Conservation (phyloP, 495 filamentous ascomycete genomes). For the Baudoinia panamericana region DNA sequence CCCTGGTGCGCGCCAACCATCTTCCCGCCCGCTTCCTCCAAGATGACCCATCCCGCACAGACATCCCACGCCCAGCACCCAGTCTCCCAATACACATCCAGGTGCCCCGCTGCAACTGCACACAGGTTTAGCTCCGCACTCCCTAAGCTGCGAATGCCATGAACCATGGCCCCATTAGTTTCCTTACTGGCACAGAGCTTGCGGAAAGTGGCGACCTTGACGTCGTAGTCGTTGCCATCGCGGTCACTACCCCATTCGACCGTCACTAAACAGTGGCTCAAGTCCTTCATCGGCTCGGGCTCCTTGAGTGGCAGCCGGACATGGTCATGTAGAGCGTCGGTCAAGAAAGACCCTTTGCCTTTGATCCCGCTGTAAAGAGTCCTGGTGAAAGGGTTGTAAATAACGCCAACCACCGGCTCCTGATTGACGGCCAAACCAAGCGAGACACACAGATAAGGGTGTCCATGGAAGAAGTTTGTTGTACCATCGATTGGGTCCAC, state of each 20-base stretch:
- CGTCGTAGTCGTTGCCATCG: constrained; percentile 55
- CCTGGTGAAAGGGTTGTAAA: constrained; percentile 69
- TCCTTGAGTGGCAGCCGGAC: constrained; percentile 41
- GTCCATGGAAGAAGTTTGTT: constrained; percentile 74
- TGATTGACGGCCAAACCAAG: constrained; percentile 58
- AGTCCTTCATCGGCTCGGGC: constrained; percentile 41
- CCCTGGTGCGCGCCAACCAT: constrained; percentile 60
- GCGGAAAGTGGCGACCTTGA: constrained; percentile 58
- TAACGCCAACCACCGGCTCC: constrained; percentile 57
- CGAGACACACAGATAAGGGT: constrained; percentile 69
- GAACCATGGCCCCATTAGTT: constrained; percentile 72
- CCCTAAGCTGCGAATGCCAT: constrained; percentile 59
- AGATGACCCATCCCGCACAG: constrained; percentile 78
- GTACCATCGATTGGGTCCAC: constrained; percentile 87
- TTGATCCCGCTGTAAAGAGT: constrained; percentile 57
- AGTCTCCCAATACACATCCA: constrained; percentile 87
- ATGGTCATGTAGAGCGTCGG: constrained; percentile 20
- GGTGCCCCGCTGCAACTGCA: constrained; percentile 59
- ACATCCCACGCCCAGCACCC: constrained; percentile 96
- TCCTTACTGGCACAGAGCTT: constrained; percentile 49
- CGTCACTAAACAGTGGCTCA: constrained; percentile 51
- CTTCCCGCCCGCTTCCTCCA: constrained; percentile 65
- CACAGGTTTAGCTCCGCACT: constrained; percentile 77
- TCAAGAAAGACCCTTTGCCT: constrained; percentile 56
- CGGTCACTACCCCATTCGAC: constrained; percentile 72